Percentiles rank a stretch among this genome's conserved stretches.
Evolutionary conservation across 2,329 filamentous ascomycete genomes (phyloP).

Genomic region (Westerdykella aurantiaca): DNA sequence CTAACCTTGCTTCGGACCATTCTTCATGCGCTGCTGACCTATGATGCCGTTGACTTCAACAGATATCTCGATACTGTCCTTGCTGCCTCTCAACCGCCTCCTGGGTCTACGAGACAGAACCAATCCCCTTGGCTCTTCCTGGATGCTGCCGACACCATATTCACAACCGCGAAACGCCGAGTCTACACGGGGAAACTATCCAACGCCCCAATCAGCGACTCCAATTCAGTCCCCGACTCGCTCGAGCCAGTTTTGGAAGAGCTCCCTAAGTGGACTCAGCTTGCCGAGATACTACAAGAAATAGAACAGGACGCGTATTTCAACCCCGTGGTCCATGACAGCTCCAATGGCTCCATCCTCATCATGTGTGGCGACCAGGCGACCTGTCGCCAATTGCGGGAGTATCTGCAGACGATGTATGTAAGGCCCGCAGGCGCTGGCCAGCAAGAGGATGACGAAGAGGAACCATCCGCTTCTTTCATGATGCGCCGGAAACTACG

Average conservation of each 20-base stretch:
- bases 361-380: constrained; percentile 91
- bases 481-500: constrained; percentile 88
- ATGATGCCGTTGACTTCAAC: constrained; percentile 86
- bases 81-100: constrained; percentile 80
- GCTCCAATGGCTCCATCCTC: constrained; percentile 84
- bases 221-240: constrained; percentile 50
- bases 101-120: constrained; percentile 78
- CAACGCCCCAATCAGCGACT: constrained; percentile 48
- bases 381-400: constrained; percentile 80
- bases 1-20: constrained; percentile 76
- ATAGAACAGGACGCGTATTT: constrained; percentile 88
- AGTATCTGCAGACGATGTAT: constrained; percentile 89
- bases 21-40: constrained; percentile 72
- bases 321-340: constrained; percentile 68
- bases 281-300: constrained; percentile 87
- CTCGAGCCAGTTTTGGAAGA: constrained; percentile 83
- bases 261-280: constrained; percentile 84
- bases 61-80: constrained; percentile 92
- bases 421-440: constrained; percentile 51
- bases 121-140: constrained; percentile 96
- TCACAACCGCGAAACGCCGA: constrained; percentile 78
- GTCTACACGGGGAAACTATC: constrained; percentile 74
- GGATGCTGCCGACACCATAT: constrained; percentile 90
- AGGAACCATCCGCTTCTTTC: constrained; percentile 65
- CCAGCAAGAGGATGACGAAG: constrained; percentile 50